These are phyloP conservation scores for Raffaelea arxii DNA, from an alignment of 2,329 filamentous ascomycete species.

Conservation along the genomic window DNA sequence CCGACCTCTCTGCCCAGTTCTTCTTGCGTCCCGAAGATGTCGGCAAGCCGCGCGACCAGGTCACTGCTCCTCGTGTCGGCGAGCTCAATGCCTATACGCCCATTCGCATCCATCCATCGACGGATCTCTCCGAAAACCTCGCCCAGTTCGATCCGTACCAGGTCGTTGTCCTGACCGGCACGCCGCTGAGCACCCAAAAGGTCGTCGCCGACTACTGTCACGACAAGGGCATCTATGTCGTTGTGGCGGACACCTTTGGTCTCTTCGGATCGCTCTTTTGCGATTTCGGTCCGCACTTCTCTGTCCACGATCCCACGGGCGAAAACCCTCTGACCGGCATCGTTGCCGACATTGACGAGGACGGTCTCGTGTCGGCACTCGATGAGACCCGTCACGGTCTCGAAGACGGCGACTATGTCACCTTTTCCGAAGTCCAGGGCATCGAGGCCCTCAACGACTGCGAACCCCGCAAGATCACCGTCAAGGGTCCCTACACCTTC, in stretches of 20 bases:
- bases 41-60: constrained; percentile 79
- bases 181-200: constrained; percentile 70
- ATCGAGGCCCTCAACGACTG: constrained; percentile 80
- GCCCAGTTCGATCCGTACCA: constrained; percentile 84
- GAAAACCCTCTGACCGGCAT: constrained; percentile 84
- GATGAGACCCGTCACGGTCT: constrained; percentile 93
- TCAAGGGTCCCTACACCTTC: constrained; percentile 95
- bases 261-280: constrained; percentile 95
- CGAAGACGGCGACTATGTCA: constrained; percentile 93
- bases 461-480: constrained; percentile 80
- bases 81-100: constrained; percentile 97
- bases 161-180: constrained; percentile 82
- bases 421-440: constrained; percentile 85
- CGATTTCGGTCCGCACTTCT: constrained; percentile 93
- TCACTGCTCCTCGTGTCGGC: constrained; percentile 79
- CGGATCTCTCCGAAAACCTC: constrained; percentile 66
- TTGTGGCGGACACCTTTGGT: constrained; percentile 82
- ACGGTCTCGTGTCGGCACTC: constrained; percentile 82
- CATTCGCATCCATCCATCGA: constrained; percentile 71
- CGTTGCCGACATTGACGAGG: constrained; percentile 78
- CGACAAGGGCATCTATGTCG: constrained; percentile 81
- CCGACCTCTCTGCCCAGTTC: constrained; percentile 94
- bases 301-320: constrained; percentile 78
- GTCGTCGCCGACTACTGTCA: constrained; percentile 89
- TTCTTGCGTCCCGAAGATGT: constrained; percentile 84